phyloP scores from a whole-genome alignment of 768 basidiomycete species.

The Hericium coralloides region DNA sequence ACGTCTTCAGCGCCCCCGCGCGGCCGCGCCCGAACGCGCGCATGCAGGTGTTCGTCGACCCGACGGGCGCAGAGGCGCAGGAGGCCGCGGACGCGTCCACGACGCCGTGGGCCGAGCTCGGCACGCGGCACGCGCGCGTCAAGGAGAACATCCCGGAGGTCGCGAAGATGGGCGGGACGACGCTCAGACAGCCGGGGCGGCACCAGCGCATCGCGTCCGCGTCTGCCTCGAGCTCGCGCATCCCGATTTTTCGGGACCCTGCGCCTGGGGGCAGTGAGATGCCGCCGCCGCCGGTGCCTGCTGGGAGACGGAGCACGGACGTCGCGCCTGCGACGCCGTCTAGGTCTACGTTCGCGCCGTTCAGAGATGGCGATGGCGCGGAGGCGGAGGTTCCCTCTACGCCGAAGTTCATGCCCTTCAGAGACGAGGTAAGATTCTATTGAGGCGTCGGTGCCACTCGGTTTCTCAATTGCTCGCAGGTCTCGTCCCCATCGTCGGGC shows the following conservation, averaged over 20 bases:
- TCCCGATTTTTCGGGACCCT: slow-evolving; percentile 60
- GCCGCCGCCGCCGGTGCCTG: slow-evolving; percentile 31
- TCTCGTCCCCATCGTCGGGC: slow-evolving; percentile 21
- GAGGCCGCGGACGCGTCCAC: slow-evolving; percentile 24
- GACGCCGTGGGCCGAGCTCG: slow-evolving; percentile 62
- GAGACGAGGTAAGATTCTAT: slow-evolving; percentile 51
- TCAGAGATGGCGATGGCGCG: slow-evolving; percentile 18
- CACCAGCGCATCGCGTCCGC: slow-evolving; percentile 42
- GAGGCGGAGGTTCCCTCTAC: slow-evolving; percentile 29
- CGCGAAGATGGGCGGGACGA: slow-evolving; percentile 60
- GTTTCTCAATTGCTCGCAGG: neutral
- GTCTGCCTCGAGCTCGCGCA: slow-evolving; percentile 39
- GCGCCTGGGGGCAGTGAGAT: slow-evolving; percentile 26
- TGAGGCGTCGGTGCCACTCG: slow-evolving; percentile 17
- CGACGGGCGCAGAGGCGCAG: slow-evolving; percentile 41
- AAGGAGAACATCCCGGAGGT: slow-evolving; percentile 74
- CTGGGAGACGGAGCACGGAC: slow-evolving; percentile 17
- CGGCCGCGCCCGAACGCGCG: slow-evolving; percentile 42
- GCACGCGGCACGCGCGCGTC: slow-evolving; percentile 66
- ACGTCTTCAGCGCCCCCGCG: slow-evolving; percentile 22
- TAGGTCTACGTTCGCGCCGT: slow-evolving; percentile 17
- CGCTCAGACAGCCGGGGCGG: slow-evolving; percentile 51
- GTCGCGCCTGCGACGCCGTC: slow-evolving; percentile 27
- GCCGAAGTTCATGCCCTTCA: slow-evolving; percentile 62
- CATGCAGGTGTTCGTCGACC: slow-evolving; percentile 68